Conservation (phyloP, 2,329 filamentous ascomycete genomes). For the Stachybotrys elegans region DNA sequence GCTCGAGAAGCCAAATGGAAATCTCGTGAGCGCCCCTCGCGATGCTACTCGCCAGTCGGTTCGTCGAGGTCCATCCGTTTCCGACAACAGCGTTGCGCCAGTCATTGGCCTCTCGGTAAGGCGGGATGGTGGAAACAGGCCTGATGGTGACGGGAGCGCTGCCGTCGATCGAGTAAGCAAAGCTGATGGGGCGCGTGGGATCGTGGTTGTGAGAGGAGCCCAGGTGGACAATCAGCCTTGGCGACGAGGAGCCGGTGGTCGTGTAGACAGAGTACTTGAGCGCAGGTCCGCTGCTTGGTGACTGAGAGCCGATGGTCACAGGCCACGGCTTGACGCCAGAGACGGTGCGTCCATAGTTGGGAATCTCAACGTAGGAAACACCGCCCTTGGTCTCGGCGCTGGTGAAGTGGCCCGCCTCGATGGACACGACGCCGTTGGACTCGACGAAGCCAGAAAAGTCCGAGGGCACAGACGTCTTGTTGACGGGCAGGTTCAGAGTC, state of each 20-base stretch:
- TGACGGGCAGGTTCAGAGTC: slow-evolving; percentile 2
- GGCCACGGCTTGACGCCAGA: slow-evolving; percentile 19
- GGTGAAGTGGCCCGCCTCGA: slow-evolving; percentile 21
- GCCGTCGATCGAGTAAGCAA: slow-evolving; percentile 18
- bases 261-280: slow-evolving; percentile 19
- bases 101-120: slow-evolving; percentile 14
- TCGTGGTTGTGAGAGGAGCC: slow-evolving; percentile 23
- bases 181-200: slow-evolving; percentile 18
- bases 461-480: slow-evolving; percentile 8
- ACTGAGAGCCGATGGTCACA: slow-evolving; percentile 12
- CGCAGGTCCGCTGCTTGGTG: slow-evolving; percentile 11
- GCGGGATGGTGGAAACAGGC: slow-evolving; percentile 18
- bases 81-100: slow-evolving; percentile 22
- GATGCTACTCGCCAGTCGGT: slow-evolving; percentile 7
- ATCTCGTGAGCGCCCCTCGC: slow-evolving; percentile 18
- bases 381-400: slow-evolving; percentile 9
- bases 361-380: slow-evolving; percentile 17
- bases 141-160: slow-evolving; percentile 6
- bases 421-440: slow-evolving; percentile 18
- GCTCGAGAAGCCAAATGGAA: slow-evolving; percentile 20
- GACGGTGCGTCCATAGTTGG: slow-evolving; percentile 23
- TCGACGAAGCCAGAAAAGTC: slow-evolving; percentile 22
- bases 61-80: slow-evolving; percentile 16
- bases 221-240: slow-evolving; percentile 20
- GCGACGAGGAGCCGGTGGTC: slow-evolving; percentile 10